Evolutionary conservation across 176 grass and related monocot genomes (phyloP).

Genomic region (Carex scoparia): DNA sequence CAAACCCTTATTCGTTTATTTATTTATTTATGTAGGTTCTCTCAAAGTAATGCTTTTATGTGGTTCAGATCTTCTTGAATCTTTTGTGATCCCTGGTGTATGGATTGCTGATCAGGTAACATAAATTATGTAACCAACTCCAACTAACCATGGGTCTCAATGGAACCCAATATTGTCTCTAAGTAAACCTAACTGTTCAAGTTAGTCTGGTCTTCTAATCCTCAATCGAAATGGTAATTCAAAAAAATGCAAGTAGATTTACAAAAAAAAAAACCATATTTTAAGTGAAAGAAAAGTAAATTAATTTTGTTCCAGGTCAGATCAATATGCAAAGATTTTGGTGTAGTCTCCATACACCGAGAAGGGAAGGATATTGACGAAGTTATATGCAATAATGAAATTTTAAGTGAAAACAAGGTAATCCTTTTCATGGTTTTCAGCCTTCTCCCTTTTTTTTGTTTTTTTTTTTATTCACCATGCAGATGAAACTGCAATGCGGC

Average conservation of each 20-base stretch:
- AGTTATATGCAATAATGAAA: slow-evolving; percentile 45
- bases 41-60: slow-evolving; percentile 81
- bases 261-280: background rate
- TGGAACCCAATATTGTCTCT: background rate
- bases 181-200: background rate
- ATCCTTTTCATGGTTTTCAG: background rate
- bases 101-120: slow-evolving; percentile 83
- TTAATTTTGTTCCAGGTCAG: slow-evolving; percentile 42
- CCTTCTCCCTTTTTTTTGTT: background rate
- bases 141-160: background rate
- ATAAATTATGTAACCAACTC: background rate
- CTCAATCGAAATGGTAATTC: background rate
- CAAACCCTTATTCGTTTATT: background rate
- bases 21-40: slow-evolving; percentile 17
- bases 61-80: slow-evolving; percentile 82
- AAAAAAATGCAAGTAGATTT: background rate
- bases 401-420: slow-evolving; percentile 62
- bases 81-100: slow-evolving; percentile 61
- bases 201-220: background rate
- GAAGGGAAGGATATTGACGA: slow-evolving; percentile 66
- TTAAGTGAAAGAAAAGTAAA: background rate
- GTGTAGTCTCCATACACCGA: slow-evolving; percentile 61
- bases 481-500: background rate
- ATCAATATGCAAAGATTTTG: slow-evolving; percentile 68
- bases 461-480: background rate